These are phyloP conservation scores for Phycomyces nitens DNA, from an alignment of 192 early-diverging fungal species.

Conservation along the genomic window DNA sequence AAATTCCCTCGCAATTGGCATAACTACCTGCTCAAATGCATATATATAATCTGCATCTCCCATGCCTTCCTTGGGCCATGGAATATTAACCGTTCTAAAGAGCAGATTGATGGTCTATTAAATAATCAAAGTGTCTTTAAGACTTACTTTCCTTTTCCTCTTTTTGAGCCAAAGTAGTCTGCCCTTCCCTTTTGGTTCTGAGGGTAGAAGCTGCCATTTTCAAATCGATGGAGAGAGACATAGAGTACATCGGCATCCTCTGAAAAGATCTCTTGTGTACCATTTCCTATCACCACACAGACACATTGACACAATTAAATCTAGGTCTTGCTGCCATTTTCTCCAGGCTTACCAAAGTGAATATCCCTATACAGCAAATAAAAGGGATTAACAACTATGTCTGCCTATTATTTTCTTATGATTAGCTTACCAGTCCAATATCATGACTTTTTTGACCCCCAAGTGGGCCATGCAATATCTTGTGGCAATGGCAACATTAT, in stretches of 20 bases:
- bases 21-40: constrained; percentile 71
- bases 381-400: not conserved
- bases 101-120: not conserved
- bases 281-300: constrained; percentile 57
- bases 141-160: constrained; percentile 56
- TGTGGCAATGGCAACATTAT: constrained; percentile 87
- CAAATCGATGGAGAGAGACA: constrained; percentile 84
- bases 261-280: constrained; percentile 82
- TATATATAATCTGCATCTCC: constrained; percentile 86
- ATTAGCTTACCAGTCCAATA: constrained; percentile 75
- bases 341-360: constrained; percentile 77
- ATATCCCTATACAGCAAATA: constrained; percentile 59
- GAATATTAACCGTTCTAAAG: constrained; percentile 80
- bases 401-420: too few relatives aligned
- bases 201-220: constrained; percentile 79
- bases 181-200: constrained; percentile 48
- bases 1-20: constrained; percentile 85
- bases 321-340: too few relatives aligned
- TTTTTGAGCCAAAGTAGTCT: constrained; percentile 52
- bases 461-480: constrained; percentile 50
- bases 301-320: not conserved
- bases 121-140: too few relatives aligned
- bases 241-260: constrained; percentile 77
- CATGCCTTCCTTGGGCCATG: constrained; percentile 74
- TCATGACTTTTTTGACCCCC: constrained; percentile 60